Evolutionary conservation across 2,329 filamentous ascomycete species (phyloP), one percentile per base, ranked within the genome.

Genomic region (Pestalotiopsis sp.): DNA sequence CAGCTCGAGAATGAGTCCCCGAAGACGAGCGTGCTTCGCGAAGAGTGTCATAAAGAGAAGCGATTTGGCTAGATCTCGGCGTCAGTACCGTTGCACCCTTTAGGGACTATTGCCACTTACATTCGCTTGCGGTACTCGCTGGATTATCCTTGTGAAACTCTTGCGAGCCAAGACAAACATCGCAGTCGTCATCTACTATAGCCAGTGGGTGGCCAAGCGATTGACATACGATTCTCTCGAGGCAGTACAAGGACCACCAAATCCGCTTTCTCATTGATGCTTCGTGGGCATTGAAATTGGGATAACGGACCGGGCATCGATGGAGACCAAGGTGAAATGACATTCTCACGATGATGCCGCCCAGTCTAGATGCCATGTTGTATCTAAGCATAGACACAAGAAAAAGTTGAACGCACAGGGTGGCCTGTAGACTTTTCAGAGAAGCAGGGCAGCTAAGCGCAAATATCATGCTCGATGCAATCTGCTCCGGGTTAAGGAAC

Each of bases 261-360:
- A 89, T 76, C 0, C 87, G 81, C 14, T 85, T 82, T 1, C 87
- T 81, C 39, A 86, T 81, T 2, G 82, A 79, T 2, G 79, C 80
- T 57, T 88, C 85, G 11, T 81, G 76, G 1, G 74, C 67, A 0
- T 79, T 82, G 71, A 89, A 88, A 59, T 85, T 84, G 0, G 82
- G 78, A 67, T 83, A 89, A 0, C 87, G 81, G 4, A 80, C 79
- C 1, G 87, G 86, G 66, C 87, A 90, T 2, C 87, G 83, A 75
- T 90, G 87, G n/a, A 90, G 80, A 0, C 87, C 87, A 2, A 89
- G 76, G 61, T 89, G 87, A 59, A 86, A 87, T 0, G 86, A 84
- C 73, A 87, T 86, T 4, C 86, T 83, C 6, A 85, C 84, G 4
- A 89, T 83, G 2, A 88, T 76, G 0, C 87, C 87, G 0, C 87